Percentiles rank a stretch among this genome's conserved stretches.
Evolutionary conservation across 2,329 filamentous ascomycete genomes (phyloP).

Genomic region (Dothiorella sarmentorum): DNA sequence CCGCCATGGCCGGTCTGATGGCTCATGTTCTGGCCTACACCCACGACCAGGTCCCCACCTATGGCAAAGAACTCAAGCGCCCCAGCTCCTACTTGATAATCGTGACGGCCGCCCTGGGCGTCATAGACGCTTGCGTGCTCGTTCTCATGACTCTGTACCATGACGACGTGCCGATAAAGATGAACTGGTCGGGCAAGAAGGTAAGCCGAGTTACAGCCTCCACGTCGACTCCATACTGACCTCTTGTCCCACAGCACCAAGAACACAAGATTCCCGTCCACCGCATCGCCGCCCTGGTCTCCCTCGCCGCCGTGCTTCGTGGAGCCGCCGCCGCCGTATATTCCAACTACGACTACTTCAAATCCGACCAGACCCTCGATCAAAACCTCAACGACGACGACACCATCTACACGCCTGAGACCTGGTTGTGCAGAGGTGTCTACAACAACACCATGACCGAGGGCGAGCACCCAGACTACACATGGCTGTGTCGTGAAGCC

Average conservation of each 20-base stretch:
- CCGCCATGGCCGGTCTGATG: conserved; percentile 5
- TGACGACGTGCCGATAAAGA: not conserved
- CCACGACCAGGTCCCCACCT: conserved; percentile 1
- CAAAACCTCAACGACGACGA: not conserved
- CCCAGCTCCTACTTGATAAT: not conserved
- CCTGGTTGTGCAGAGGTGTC: conserved; percentile 1
- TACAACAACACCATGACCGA: not conserved
- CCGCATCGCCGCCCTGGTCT: not conserved
- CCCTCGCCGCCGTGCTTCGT: not conserved
- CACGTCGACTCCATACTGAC: not conserved
- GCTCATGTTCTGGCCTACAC: conserved; percentile 4
- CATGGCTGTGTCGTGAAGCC: conserved; percentile 6
- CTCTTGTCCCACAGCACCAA: not conserved
- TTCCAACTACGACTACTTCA: not conserved
- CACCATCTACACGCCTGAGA: conserved; percentile 1
- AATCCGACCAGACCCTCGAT: conserved; percentile 4
- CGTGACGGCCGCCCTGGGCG: not conserved
- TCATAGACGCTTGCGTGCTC: not conserved
- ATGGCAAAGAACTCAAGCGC: not conserved
- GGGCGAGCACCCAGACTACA: not conserved
- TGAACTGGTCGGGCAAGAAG: conserved; percentile 13
- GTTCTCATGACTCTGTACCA: not conserved
- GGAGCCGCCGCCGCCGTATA: not conserved
- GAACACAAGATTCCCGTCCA: not conserved
- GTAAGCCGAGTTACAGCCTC: not conserved